Evolutionary conservation across 1,284 basidiomycete species (phyloP).

Genomic region (Ganoderma sinense): DNA sequence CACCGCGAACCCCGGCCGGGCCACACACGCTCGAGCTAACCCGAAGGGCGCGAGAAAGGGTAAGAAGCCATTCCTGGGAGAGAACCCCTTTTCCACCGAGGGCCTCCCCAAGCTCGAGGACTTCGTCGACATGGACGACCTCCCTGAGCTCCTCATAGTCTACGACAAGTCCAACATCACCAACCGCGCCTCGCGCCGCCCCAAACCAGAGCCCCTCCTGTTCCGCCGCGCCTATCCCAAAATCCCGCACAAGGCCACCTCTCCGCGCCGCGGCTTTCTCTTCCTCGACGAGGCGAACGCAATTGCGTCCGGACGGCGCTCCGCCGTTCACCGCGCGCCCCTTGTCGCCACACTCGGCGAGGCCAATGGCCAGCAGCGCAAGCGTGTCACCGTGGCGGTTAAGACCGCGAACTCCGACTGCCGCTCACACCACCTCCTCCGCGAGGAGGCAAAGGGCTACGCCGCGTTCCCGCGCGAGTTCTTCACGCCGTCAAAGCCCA

Average conservation of each 20-base stretch:
- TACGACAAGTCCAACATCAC: constrained; percentile 30
- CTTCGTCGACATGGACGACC: constrained; percentile 36
- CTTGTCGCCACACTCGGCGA: constrained; percentile 37
- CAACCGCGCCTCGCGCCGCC: constrained; percentile 11
- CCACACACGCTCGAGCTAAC: neutral
- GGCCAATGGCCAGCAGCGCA: constrained; percentile 26
- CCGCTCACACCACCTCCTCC: constrained; percentile 36
- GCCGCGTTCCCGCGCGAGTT: constrained; percentile 45
- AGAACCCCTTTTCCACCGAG: constrained; percentile 8
- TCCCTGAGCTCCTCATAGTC: constrained; percentile 41
- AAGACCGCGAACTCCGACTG: constrained; percentile 35
- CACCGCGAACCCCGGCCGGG: neutral
- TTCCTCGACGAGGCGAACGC: constrained; percentile 38
- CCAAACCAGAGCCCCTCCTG: constrained; percentile 26
- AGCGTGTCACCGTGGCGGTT: constrained; percentile 40
- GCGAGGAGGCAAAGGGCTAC: constrained; percentile 52
- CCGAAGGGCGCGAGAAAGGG: neutral
- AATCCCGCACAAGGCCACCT: neutral
- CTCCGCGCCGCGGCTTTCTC: constrained; percentile 21
- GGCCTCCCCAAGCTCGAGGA: constrained; percentile 37
- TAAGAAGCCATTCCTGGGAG: neutral
- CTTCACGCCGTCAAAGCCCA: constrained; percentile 49
- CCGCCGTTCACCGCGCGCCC: constrained; percentile 40
- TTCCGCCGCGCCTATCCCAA: constrained; percentile 25
- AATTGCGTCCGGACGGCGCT: constrained; percentile 44